Conservation (phyloP, 352 stramenopile genomes). For the Aphanomyces cochlioides region DNA sequence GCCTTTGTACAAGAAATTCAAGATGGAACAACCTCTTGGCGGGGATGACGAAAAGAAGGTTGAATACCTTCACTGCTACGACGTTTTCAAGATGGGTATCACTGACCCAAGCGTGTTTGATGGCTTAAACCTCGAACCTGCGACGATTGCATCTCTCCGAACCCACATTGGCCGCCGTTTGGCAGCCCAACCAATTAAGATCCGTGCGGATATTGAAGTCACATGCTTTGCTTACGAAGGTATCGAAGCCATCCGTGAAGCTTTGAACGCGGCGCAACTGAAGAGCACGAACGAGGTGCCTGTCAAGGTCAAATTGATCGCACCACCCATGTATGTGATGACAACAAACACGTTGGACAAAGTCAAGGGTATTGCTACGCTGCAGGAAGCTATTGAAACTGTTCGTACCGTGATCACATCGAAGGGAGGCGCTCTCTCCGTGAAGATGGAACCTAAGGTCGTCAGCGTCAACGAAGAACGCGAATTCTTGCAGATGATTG, state of each 20-base stretch:
- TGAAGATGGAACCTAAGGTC: slow-evolving; percentile 99
- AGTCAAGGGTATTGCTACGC: slow-evolving; percentile 94
- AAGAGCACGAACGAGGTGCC: slow-evolving; percentile 86
- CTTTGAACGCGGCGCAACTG: slow-evolving; percentile 88
- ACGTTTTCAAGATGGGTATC: slow-evolving; percentile 99
- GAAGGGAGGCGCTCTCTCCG: slow-evolving; percentile 93
- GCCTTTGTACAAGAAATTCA: slow-evolving; percentile 98
- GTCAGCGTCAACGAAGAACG: slow-evolving; percentile 98
- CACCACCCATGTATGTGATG: slow-evolving; percentile 99
- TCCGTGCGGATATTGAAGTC: slow-evolving; percentile 99
- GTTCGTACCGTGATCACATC: slow-evolving; percentile 92
- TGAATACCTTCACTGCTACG: slow-evolving; percentile 97
- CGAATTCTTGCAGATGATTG: slow-evolving; percentile 99
- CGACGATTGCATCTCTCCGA: slow-evolving; percentile 89
- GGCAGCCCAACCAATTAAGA: slow-evolving; percentile 99
- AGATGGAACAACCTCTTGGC: slow-evolving; percentile 59
- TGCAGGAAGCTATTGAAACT: slow-evolving; percentile 94
- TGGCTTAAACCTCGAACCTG: slow-evolving; percentile 85
- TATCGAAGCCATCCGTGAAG: slow-evolving; percentile 97
- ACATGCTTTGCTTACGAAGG: slow-evolving; percentile 99
- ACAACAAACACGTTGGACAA: slow-evolving; percentile 98
- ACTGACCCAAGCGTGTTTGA: slow-evolving; percentile 84
- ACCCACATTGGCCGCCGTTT: slow-evolving; percentile 96
- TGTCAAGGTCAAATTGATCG: slow-evolving; percentile 99
- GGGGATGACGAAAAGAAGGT: slow-evolving; percentile 79